A percentile compares a stretch with the other conserved stretches of the same genome.
phyloP scores from a whole-genome alignment of 1,139 yeast species.

The Yamadazyma sp. region DNA sequence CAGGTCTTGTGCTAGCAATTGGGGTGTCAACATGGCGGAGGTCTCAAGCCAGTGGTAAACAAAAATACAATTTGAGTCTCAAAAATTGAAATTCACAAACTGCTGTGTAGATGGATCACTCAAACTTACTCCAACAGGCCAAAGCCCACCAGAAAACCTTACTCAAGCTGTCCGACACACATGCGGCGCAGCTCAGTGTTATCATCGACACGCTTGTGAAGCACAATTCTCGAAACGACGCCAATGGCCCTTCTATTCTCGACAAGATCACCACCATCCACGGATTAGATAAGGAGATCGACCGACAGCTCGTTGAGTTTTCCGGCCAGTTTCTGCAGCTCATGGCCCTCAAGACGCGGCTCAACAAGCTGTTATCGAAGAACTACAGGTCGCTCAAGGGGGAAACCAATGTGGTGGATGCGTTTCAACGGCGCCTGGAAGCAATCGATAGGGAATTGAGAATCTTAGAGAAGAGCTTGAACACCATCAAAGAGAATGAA shows the following conservation, averaged over 20 bases:
- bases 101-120: constrained; percentile 21
- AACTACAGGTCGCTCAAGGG: constrained; percentile 16
- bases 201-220: constrained; percentile 25
- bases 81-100: constrained; percentile 1
- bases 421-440: constrained; percentile 43
- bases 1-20: constrained; percentile 3
- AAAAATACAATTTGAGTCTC: not conserved
- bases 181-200: constrained; percentile 29
- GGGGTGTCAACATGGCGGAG: constrained; percentile 5
- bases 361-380: constrained; percentile 20
- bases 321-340: constrained; percentile 26
- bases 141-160: constrained; percentile 33
- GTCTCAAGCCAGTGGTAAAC: too few species aligned
- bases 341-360: constrained; percentile 18
- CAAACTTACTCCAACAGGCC: constrained; percentile 34
- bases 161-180: constrained; percentile 27
- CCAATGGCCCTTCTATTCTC: constrained; percentile 27
- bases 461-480: constrained; percentile 41
- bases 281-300: constrained; percentile 38
- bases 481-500: constrained; percentile 14
- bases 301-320: constrained; percentile 34
- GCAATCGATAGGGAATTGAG: constrained; percentile 47
- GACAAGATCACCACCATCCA: constrained; percentile 49
- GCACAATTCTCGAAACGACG: constrained; percentile 27
- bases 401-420: constrained; percentile 25